phyloP scores from a whole-genome alignment of 345 rosid species.

The Euclidium syriacum region DNA sequence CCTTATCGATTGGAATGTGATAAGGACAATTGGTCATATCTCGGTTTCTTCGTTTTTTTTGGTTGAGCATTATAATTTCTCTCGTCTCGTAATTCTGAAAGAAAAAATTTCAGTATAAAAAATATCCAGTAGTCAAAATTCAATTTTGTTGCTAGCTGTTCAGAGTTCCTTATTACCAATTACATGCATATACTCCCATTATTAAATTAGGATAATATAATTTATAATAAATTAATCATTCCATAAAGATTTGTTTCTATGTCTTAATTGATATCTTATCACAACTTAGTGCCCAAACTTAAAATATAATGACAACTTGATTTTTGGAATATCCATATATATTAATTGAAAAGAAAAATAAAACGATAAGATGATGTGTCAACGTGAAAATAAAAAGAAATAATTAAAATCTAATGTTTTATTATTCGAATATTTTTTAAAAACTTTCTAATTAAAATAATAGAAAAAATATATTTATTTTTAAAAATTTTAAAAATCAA shows the following conservation, averaged over 20 bases:
- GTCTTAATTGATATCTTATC: background rate
- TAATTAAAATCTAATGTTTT: too few species aligned
- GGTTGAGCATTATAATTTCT: background rate
- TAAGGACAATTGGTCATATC: conserved; percentile 22
- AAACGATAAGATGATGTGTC: too few species aligned
- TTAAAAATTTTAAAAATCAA: too few species aligned
- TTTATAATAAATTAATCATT: background rate
- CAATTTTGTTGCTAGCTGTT: background rate
- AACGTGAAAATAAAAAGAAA: too few species aligned
- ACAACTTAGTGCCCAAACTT: background rate
- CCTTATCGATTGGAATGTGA: conserved; percentile 6
- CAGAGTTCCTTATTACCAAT: background rate
- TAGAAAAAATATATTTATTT: too few species aligned
- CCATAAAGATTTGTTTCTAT: background rate
- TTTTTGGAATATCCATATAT: too few species aligned
- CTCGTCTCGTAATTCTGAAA: background rate
- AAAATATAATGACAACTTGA: background rate
- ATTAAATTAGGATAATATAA: background rate
- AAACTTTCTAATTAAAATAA: too few species aligned
- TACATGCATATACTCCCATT: background rate
- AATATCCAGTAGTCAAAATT: background rate
- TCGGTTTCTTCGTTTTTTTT: background rate
- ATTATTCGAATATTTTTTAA: too few species aligned
- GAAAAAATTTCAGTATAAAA: background rate
- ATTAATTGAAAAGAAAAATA: too few species aligned